Percentiles rank a stretch among this genome's conserved stretches.
Evolutionary conservation across 192 early-diverging fungal species (phyloP).

Genomic region (Coemansia sp.): DNA sequence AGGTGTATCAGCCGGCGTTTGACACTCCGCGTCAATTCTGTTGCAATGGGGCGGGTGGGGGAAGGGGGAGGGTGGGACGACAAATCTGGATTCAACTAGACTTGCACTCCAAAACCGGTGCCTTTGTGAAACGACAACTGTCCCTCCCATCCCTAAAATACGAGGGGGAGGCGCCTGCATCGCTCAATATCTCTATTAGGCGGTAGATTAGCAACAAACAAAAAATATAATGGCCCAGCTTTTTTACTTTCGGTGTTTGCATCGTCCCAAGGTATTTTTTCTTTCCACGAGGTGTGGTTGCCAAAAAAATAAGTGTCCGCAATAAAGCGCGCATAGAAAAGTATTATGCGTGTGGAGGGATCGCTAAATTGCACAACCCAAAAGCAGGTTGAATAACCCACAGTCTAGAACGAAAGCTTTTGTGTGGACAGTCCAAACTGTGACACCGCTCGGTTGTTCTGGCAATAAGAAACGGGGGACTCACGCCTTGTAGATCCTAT

Average conservation of each 20-base stretch:
- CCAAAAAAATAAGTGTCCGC: no score
- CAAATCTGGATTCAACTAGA: background rate
- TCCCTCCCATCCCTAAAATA: background rate
- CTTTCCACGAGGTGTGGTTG: no score
- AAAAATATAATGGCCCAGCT: background rate
- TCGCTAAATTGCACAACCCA: background rate
- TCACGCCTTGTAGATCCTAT: background rate
- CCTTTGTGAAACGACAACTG: background rate
- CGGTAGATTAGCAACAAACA: background rate
- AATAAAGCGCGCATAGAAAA: conserved; percentile 7
- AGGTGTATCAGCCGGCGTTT: background rate
- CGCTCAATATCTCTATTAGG: background rate
- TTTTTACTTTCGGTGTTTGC: background rate
- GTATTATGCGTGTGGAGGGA: background rate
- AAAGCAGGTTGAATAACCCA: background rate
- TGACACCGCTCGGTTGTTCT: background rate
- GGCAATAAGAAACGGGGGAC: background rate
- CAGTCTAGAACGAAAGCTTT: background rate
- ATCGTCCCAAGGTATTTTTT: background rate
- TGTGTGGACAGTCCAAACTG: background rate
- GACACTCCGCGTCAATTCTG: background rate
- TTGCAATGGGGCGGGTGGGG: background rate
- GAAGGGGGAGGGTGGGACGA: background rate
- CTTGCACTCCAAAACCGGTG: background rate
- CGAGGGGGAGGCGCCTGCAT: background rate